Percentiles rank a stretch among this genome's conserved stretches.
Evolutionary conservation across 768 basidiomycete genomes (phyloP).

Genomic region (Trametes punicea): DNA sequence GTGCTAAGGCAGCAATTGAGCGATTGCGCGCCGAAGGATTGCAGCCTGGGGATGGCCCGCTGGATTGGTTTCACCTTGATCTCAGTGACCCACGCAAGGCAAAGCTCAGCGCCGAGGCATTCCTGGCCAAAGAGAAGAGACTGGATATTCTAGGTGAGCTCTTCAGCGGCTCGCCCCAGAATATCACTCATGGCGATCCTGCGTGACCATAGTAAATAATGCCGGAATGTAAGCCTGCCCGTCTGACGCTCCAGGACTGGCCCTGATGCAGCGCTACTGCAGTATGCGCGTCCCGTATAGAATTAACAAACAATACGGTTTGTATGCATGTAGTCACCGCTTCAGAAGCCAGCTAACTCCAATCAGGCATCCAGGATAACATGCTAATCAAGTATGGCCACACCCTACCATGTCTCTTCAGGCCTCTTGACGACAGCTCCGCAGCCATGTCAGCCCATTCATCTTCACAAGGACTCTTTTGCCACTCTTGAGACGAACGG

Average conservation of each 20-base stretch:
- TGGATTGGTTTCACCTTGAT: conserved; percentile 39
- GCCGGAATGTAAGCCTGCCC: conserved; percentile 42
- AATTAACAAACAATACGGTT: conserved; percentile 14
- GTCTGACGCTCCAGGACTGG: background rate
- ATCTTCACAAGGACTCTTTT: conserved; percentile 53
- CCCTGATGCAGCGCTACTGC: conserved; percentile 23
- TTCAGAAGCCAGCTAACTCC: background rate
- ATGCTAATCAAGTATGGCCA: conserved; percentile 44
- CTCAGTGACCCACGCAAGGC: conserved; percentile 36
- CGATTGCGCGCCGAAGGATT: conserved; percentile 33
- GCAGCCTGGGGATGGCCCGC: conserved; percentile 29
- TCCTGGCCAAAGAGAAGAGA: conserved; percentile 38
- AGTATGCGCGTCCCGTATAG: conserved; percentile 26
- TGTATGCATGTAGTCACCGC: background rate
- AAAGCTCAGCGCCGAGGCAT: conserved; percentile 34
- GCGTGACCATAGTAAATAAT: conserved; percentile 44
- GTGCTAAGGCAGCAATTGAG: conserved; percentile 32
- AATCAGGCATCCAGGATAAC: conserved; percentile 36
- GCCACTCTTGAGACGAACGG: conserved; percentile 50
- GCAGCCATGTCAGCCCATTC: conserved; percentile 51
- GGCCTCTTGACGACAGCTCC: conserved; percentile 21
- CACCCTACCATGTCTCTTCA: background rate
- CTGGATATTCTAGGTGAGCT: conserved; percentile 41
- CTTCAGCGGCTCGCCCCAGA: background rate
- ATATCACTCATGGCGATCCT: conserved; percentile 1